Conservation (phyloP, 352 stramenopile species). For the Phytophthora europaea region DNA sequence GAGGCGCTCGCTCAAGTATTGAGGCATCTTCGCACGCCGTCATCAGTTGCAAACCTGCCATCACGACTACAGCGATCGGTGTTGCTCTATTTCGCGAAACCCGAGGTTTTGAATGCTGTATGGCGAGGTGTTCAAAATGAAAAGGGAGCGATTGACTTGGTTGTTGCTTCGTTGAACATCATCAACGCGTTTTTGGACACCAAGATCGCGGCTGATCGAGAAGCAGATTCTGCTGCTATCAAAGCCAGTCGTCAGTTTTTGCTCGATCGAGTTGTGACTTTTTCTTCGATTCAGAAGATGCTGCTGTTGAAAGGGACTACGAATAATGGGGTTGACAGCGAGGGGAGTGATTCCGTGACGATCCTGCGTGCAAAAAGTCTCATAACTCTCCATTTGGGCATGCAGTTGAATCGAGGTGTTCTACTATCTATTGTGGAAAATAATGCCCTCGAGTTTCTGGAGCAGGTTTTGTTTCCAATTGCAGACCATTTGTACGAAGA, state of each 20-base stretch:
- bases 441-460: slow-evolving; percentile 43
- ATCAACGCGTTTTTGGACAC: slow-evolving; percentile 73
- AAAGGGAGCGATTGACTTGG: slow-evolving; percentile 37
- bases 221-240: slow-evolving; percentile 39
- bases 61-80: slow-evolving; percentile 42
- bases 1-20: slow-evolving; percentile 69
- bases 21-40: slow-evolving; percentile 49
- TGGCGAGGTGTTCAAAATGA: slow-evolving; percentile 49
- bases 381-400: slow-evolving; percentile 68
- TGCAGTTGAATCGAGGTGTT: slow-evolving; percentile 60
- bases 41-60: slow-evolving; percentile 31
- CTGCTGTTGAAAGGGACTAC: slow-evolving; percentile 20
- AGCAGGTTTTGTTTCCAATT: slow-evolving; percentile 42
- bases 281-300: slow-evolving; percentile 44
- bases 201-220: slow-evolving; percentile 38
- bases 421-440: slow-evolving; percentile 48
- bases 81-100: slow-evolving; percentile 49
- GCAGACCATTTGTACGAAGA: slow-evolving; percentile 27
- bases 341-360: slow-evolving; percentile 7
- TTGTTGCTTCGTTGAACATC: slow-evolving; percentile 69
- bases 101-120: slow-evolving; percentile 47
- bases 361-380: slow-evolving; percentile 72
- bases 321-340: slow-evolving; percentile 5
- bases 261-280: slow-evolving; percentile 46
- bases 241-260: slow-evolving; percentile 45